A percentile compares a stretch with the other conserved stretches of the same genome.
Evolutionary conservation across 1,284 basidiomycete species (phyloP).

Genomic region (Afroboletus lepidellus): DNA sequence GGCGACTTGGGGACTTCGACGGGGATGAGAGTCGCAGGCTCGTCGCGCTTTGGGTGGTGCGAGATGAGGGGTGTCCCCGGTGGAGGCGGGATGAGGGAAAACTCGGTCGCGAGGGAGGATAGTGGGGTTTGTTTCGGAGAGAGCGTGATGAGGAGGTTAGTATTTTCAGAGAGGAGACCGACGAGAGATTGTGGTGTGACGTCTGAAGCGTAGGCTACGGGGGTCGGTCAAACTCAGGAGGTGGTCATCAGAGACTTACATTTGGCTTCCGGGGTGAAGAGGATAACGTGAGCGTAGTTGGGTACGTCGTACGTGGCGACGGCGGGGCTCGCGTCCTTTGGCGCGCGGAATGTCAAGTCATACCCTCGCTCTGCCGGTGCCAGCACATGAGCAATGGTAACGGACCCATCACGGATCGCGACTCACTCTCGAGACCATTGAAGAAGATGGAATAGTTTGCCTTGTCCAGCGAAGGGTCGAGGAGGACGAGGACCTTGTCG

Average conservation of each 20-base stretch:
- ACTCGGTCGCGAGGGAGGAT: constrained; percentile 72
- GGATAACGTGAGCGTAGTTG: constrained; percentile 78
- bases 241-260: constrained; percentile 43
- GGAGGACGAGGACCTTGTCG: constrained; percentile 79
- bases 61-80: constrained; percentile 72
- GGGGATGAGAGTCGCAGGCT: constrained; percentile 57
- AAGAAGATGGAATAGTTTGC: constrained; percentile 83
- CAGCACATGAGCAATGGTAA: neutral
- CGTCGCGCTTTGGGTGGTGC: constrained; percentile 69
- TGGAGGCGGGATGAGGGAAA: constrained; percentile 73
- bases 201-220: constrained; percentile 66
- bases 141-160: constrained; percentile 85
- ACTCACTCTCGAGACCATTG: constrained; percentile 67
- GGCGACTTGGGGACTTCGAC: constrained; percentile 45
- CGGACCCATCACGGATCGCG: neutral
- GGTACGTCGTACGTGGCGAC: constrained; percentile 72
- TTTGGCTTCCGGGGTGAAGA: constrained; percentile 82
- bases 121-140: constrained; percentile 72
- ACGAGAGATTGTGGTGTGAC: constrained; percentile 85
- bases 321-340: constrained; percentile 66
- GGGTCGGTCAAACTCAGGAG: constrained; percentile 5
- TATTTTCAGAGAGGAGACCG: constrained; percentile 63
- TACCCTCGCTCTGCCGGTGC: constrained; percentile 28
- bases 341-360: constrained; percentile 78
- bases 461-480: constrained; percentile 66